Evolutionary conservation across 495 filamentous ascomycete genomes (phyloP).

Genomic region (Aspergillus kassunensis): DNA sequence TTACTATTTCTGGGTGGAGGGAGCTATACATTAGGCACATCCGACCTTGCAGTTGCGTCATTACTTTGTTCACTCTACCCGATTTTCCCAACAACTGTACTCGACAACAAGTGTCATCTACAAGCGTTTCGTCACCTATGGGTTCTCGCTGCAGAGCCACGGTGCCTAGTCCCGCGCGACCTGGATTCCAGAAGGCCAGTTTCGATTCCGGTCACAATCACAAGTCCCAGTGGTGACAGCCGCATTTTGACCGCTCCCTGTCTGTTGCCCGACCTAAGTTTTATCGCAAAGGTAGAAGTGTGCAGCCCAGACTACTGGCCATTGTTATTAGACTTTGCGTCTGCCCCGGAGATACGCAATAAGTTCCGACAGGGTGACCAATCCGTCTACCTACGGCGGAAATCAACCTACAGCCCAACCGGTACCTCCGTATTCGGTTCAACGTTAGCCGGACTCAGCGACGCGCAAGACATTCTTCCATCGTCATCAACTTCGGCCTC

Average conservation of each 20-base stretch:
- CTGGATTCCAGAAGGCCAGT: conserved; percentile 76
- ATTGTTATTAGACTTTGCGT: conserved; percentile 71
- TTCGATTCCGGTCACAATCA: conserved; percentile 62
- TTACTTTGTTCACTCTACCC: conserved; percentile 93
- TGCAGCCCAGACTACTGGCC: conserved; percentile 76
- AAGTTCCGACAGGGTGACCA: conserved; percentile 68
- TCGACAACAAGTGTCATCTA: conserved; percentile 90
- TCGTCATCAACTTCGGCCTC: conserved; percentile 20
- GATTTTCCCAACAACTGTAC: conserved; percentile 78
- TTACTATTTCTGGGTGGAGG: conserved; percentile 89
- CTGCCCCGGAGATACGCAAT: conserved; percentile 56
- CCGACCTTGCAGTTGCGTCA: conserved; percentile 77
- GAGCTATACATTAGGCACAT: conserved; percentile 86
- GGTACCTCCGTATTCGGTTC: conserved; percentile 70
- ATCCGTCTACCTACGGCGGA: conserved; percentile 75
- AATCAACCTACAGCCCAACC: conserved; percentile 62
- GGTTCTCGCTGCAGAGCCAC: conserved; percentile 87
- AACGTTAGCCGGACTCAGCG: conserved; percentile 52
- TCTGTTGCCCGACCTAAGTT: conserved; percentile 74
- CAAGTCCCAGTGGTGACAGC: conserved; percentile 44
- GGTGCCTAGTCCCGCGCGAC: conserved; percentile 83
- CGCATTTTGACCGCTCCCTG: conserved; percentile 61
- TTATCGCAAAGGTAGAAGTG: conserved; percentile 64
- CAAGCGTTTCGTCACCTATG: conserved; percentile 98
- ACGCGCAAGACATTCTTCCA: conserved; percentile 38